phyloP scores from a whole-genome alignment of 2,329 filamentous ascomycete species.

The Colletotrichum paranaense region DNA sequence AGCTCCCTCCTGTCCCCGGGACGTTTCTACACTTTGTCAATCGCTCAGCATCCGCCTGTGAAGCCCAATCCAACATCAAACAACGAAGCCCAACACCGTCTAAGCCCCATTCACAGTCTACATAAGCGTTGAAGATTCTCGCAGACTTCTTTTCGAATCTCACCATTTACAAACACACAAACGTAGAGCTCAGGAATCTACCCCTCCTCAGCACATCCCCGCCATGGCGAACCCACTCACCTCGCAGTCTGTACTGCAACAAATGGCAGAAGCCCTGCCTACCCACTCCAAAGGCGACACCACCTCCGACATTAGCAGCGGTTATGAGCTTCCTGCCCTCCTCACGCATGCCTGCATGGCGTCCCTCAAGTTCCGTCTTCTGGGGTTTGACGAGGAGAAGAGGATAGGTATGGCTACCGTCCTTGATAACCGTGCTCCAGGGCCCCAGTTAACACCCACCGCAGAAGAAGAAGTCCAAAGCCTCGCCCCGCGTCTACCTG shows the following conservation, averaged over 20 bases:
- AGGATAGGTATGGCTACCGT: constrained; percentile 66
- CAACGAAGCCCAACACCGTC: not conserved
- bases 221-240: constrained; percentile 50
- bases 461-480: constrained; percentile 67
- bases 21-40: not conserved
- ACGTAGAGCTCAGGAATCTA: not conserved
- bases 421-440: not conserved
- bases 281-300: constrained; percentile 63
- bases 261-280: constrained; percentile 71
- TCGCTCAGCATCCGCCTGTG: not conserved
- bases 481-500: constrained; percentile 73
- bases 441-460: constrained; percentile 35
- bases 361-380: constrained; percentile 81
- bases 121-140: not conserved
- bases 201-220: not conserved
- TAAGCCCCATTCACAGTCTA: not conserved
- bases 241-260: constrained; percentile 59
- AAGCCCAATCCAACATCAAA: constrained; percentile 1
- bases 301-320: constrained; percentile 73
- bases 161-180: not conserved
- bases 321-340: constrained; percentile 86
- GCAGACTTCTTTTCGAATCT: not conserved
- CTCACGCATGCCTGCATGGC: constrained; percentile 86
- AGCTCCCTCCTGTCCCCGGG: not conserved
- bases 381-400: constrained; percentile 88